Conservation (phyloP, 148 eudicot species). For the Selenicereus undatus region DNA sequence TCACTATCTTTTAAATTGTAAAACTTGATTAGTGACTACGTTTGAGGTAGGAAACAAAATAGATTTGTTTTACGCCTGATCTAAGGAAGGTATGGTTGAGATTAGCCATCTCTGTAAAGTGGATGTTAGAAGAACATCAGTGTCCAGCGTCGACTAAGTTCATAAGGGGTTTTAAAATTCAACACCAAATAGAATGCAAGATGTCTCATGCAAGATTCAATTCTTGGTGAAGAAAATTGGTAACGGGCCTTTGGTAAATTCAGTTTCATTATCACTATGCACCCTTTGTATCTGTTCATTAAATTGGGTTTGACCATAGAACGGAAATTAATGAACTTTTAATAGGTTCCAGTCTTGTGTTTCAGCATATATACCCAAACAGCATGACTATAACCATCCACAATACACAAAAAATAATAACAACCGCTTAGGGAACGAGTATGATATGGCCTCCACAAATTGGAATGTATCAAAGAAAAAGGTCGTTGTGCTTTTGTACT, state of each 20-base stretch:
- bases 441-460: neutral
- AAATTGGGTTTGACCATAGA: neutral
- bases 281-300: neutral
- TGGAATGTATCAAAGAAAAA: neutral
- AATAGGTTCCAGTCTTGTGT: neutral
- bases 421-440: neutral
- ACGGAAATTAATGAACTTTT: neutral
- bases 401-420: neutral
- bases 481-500: neutral
- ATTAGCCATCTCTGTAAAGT: no score
- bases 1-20: no score
- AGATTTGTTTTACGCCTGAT: no score
- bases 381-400: neutral
- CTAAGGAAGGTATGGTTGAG: no score
- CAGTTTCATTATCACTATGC: neutral
- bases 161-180: no score
- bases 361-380: neutral
- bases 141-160: no score
- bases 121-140: no score
- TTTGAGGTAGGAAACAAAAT: no score
- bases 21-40: no score
- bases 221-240: neutral
- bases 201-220: neutral
- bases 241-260: neutral
- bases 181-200: no score